Base-by-base conservation (phyloP, 2,329 filamentous ascomycete species). In the Myriosclerotinia scirpicola region DNA sequence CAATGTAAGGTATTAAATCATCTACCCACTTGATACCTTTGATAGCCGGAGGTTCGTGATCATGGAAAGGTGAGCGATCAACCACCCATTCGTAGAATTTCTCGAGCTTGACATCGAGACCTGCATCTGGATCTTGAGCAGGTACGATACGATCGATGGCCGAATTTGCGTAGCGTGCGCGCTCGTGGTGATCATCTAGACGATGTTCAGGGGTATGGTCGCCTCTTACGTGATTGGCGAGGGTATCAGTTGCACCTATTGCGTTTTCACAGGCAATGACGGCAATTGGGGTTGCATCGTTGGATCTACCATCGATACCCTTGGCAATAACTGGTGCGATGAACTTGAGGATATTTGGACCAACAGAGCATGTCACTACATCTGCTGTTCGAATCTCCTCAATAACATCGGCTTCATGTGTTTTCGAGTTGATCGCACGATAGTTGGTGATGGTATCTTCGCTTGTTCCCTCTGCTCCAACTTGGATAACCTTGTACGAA, bases 81-180 rank as follows among this genome's bases (percentile, higher is more conserved):
- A 99, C 93, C 50, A 95, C 94, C 95, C 95, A 99, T 83, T 99
- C 95, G 82, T 92, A 97, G 84, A 98, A 99, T 81, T 95, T 95
- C 85, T 99, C 95, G 58, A 99, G 93, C 75, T 90, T 93, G 72
- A 99, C 95, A 76, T 97, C 89, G 54, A 99, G 85, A 66, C 93
- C 93, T 34, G 89, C 86, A 74, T 91, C 82, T 61, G 87, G 81
- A 69, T 92, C 89, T 81, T 98, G 95, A 54, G 92, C 91, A 17
- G 95, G 95, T 34, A 98, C 95, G 77, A 99, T 99, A 69, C 95
- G 92, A 83, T 99, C 95, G 78, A 99, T 97, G 74, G 95, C 95
- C 69, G 92, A 97, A 83, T 99, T 99, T 81, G 94, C 94, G 78
- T 96, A 98, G 73, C 90, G 88, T 60, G 93, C 93, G 74, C 92